phyloP scores from a whole-genome alignment of 768 basidiomycete species.

The Mycena crocata region DNA sequence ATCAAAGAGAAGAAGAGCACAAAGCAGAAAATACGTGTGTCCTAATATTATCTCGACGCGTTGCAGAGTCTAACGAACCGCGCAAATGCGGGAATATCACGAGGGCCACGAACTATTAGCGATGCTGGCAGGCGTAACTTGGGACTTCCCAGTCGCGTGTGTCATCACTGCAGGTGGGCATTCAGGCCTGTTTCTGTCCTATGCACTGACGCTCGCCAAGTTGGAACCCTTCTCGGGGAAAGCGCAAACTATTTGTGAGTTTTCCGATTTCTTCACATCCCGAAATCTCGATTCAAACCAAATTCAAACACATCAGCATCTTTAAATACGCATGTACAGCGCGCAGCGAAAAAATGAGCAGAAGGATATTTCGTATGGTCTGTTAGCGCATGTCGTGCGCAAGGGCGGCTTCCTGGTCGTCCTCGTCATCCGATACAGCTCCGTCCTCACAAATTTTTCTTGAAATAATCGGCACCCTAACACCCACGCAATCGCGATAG shows the following conservation, averaged over 20 bases:
- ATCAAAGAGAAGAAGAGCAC: conserved; percentile 22
- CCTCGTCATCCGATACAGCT: conserved; percentile 78
- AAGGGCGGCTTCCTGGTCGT: conserved; percentile 91
- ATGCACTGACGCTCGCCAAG: conserved; percentile 36
- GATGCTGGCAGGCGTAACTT: conserved; percentile 88
- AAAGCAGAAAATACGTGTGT: conserved; percentile 26
- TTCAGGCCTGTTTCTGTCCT: conserved; percentile 77
- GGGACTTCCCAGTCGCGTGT: conserved; percentile 11
- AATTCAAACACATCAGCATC: conserved; percentile 48
- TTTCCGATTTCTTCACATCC: not conserved
- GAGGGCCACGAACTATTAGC: conserved; percentile 94
- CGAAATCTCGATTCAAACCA: no score
- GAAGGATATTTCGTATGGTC: conserved; percentile 67
- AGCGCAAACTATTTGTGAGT: conserved; percentile 81
- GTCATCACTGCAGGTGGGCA: conserved; percentile 48
- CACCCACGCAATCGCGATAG: conserved; percentile 77
- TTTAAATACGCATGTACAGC: conserved; percentile 84
- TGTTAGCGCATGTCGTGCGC: conserved; percentile 74
- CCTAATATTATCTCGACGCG: not conserved
- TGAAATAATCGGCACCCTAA: no score
- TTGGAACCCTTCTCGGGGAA: conserved; percentile 87
- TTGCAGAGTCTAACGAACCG: not conserved
- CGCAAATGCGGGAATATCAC: no score
- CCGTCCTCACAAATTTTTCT: no score
- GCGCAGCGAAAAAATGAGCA: conserved; percentile 80